Evolutionary conservation across 306 rosid genomes (phyloP), one percentile per base, ranked within the genome.

Genomic region (Pyrus betulifolia): DNA sequence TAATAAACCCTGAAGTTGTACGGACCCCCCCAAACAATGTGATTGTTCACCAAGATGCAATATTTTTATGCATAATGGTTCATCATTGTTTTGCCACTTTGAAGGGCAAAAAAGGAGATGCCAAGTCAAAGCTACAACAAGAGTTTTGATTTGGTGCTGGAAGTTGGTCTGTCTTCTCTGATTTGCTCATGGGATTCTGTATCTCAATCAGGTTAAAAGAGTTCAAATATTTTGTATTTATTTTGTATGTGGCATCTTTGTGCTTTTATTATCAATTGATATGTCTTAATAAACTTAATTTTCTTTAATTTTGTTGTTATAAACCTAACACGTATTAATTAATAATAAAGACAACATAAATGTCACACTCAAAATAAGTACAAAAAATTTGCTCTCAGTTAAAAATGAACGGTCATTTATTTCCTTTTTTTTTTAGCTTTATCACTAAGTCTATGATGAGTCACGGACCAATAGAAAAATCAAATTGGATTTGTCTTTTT

Each of bases 391-490:
- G 0, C 2, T 35, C 8, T 35, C 0, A 6, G 40, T 35, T 6
- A 6, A 35, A 38, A 38, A 38, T 38, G 42, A 38, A 38, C 42
- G 2, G 9, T 38, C 2, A 38, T 38, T 75, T 71, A 70, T 18
- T 64, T 63, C 2, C 8, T 5, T 40, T 60, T 38, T 23, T 22
- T 0, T 15, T 12, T 52, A 19, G 10, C 54, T 35, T 74, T 38
- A 74, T 83, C 71, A 12, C 17, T 74, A 21, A 75, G 76, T 54
- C 78, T 76, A 76, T 57, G 88, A 75, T 85, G 90, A 87, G 82
- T 88, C 93, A 89, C 51, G 30, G 60, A 68, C 82, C 90, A 86
- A 83, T 80, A 76, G 80, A 73, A 76, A 67, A 33, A 60, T 78
- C 72, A 55, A 51, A 74, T 68, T 60, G 77, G 74, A 76, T 74